Evolutionary conservation across 2,329 filamentous ascomycete species (phyloP), one percentile per base, ranked within the genome.

Genomic region (Colletotrichum horii): DNA sequence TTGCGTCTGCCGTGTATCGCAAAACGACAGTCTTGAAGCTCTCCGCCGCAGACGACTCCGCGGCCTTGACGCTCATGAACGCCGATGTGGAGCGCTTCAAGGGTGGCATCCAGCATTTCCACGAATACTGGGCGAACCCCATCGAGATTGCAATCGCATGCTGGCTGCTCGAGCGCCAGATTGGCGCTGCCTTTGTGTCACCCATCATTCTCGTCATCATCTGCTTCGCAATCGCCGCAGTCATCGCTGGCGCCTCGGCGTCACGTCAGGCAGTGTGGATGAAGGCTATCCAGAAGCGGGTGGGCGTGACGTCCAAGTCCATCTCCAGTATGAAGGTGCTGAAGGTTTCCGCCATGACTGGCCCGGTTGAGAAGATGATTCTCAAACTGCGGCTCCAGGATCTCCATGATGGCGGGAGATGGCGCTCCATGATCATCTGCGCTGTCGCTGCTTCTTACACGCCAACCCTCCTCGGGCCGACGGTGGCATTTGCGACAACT

Each of bases 51-150:
- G 83, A 85, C 38, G 83, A 87, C n/a, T 82, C 84, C 4, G 84
- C 85, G 0, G 83, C 86, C 0, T 76, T 89, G 58, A 88, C 88
- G 0, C 81, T 89, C 4, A 89, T 89, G 87, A 87, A 83, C 71
- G 83, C 86, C 5, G 88, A 90, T 64, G 81, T 89, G 12, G 87
- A 88, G 72, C 82, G 84, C 7, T 84, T 89, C 4, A 78, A 82
- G 3, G 60, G 78, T 0, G 87, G 85, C 1, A 79, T 83, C 6
- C 71, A 78, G 5, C 77, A 71, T 2, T 71, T 87, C 36, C 88
- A 88, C 62, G 84, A 87, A 30, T 73, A 84, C 6, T 88, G 86
- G 87, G 84, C 82, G 0, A 84, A 79, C 52, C 67, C 82, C 1
- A 75, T 89, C 1, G 85, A 90, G 75, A 83, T 88, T 6, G 84